Evolutionary conservation across 2,329 filamentous ascomycete genomes (phyloP), one percentile per base, ranked within the genome.

Genomic region (Dactylellina parvicollis): DNA sequence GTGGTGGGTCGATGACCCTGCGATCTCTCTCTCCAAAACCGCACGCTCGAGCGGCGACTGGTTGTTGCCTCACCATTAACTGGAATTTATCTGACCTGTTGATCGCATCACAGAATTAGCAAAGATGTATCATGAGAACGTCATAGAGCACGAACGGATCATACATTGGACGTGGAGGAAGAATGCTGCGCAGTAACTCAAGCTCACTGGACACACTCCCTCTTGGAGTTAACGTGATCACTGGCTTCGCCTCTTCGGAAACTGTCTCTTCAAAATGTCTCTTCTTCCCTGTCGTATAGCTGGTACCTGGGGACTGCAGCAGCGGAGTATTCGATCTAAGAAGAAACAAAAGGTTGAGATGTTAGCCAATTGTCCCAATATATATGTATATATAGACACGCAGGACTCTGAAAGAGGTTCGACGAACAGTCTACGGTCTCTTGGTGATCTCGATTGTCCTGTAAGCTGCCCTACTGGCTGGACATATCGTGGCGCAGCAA

Each of bases 11-110:
- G 75, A 95, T 91, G 14, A 92, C 90, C 74, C 91, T 86, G 38
- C 91, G 86, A 79, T 95, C 91, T 75, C 91, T 85, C 80, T 94
- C 91, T 72, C 91, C 91, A 79, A 92, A 94, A 0, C 91, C 91
- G 78, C 91, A 95, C 42, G 90, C 91, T 76, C 91, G 85, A 59
- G 91, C 91, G 0, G 90, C 90, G 16, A 87, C 84, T 7, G 91
- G 91, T 78, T 94, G 91, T 80, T 95, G 91, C 54, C 91, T 88
- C 74, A 94, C 87, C 46, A 80, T 82, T 65, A 91, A 84, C 34
- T 69, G 75, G 59, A 77, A 77, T 47, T 74, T 75, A 38, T 71
- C 57, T 26, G 74, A 73, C 60, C 69, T 75, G 20, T 47, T 44
- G 26, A 26, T 12, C 4, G 42, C 12, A 47, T 32, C n/a, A 12